Base-by-base conservation (phyloP, 1,284 basidiomycete genomes). In the Ustilago xerochloae region DNA sequence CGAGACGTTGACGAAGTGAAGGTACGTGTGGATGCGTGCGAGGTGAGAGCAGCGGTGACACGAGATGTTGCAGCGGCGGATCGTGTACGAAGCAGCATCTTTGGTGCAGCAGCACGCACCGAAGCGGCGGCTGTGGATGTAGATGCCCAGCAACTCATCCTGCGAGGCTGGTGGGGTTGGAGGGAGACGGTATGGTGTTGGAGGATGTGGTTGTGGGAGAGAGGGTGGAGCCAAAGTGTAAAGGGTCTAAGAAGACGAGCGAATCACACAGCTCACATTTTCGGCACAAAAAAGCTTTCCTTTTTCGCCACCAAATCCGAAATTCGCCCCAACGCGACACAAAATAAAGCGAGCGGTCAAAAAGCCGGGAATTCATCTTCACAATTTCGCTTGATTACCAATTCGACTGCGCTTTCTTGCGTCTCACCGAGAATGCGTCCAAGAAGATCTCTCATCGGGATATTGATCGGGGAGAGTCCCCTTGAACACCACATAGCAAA, bases 81-180 rank as follows among this genome's bases (percentile, higher is more conserved):
- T 39, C 46, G 56, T 41, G 52, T 41, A 6, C 66, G 66, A 22
- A 63, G 20, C 9, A 63, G 51, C 9, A n/a, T n/a, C n/a, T 60
- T 29, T 4, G 59, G 65, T 51, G 65, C 65, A 33, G 39, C 50
- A 28, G 60, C 60, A 13, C 66, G 60, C 41, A 63, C 43, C 20
- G 61, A 56, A 15, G 65, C 50, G 13, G 50, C 36, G 15, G 59
- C 58, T 0, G 65, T 49, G 7, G 54, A 29, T 12, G 61, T 60
- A 0, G 66, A 52, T 39, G 66, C 54, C 59, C 65, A 68, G 59
- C 60, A 69, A 48, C 56, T 59, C 66, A 69, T 68, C 28, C 43
- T 58, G 45, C 4, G 36, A n/a, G 45, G 8, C 15, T 29, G 28
- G 3, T n/a, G 24, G 28, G 4, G 51, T 29, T 9, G 26, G 15